Evolutionary conservation across 768 basidiomycete genomes (phyloP).

Genomic region (Boletus sp.): DNA sequence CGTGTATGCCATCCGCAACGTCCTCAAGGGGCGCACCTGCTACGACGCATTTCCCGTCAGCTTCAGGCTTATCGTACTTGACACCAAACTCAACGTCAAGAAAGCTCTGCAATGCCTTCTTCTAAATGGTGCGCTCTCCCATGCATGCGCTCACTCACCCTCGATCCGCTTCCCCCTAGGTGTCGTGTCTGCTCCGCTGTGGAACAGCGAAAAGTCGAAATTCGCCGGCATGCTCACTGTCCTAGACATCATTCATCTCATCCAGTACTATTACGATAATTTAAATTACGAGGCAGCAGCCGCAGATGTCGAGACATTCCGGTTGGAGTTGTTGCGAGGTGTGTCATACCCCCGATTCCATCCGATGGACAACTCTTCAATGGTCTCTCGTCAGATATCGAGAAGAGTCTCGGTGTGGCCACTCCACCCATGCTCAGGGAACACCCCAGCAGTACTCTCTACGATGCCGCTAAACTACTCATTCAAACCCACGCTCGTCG

Average conservation of each 20-base stretch:
- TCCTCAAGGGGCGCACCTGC: constrained; percentile 81
- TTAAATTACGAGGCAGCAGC: constrained; percentile 79
- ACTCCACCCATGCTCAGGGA: constrained; percentile 88
- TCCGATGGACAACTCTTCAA: constrained; percentile 8
- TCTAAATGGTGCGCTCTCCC: constrained; percentile 57
- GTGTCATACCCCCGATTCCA: constrained; percentile 24
- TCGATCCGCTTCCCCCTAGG: constrained; percentile 45
- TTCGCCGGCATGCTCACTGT: constrained; percentile 99
- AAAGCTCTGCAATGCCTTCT: constrained; percentile 88
- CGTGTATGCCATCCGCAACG: constrained; percentile 66
- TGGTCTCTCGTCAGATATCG: constrained; percentile 66
- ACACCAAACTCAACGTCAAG: constrained; percentile 94
- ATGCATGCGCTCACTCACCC: not conserved
- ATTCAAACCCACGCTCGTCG: constrained; percentile 96
- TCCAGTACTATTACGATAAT: constrained; percentile 95
- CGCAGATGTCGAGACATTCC: constrained; percentile 89
- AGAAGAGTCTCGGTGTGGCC: constrained; percentile 86
- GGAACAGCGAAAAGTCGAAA: constrained; percentile 91
- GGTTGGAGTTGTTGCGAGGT: constrained; percentile 89
- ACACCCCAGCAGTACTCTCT: constrained; percentile 84
- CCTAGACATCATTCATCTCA: constrained; percentile 98
- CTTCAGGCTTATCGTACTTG: constrained; percentile 94
- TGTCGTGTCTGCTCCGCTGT: constrained; percentile 96
- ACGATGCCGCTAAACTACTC: constrained; percentile 84
- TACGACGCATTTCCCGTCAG: constrained; percentile 98